Evolutionary conservation across 768 basidiomycete genomes (phyloP).

Genomic region (Podaxis sp.): DNA sequence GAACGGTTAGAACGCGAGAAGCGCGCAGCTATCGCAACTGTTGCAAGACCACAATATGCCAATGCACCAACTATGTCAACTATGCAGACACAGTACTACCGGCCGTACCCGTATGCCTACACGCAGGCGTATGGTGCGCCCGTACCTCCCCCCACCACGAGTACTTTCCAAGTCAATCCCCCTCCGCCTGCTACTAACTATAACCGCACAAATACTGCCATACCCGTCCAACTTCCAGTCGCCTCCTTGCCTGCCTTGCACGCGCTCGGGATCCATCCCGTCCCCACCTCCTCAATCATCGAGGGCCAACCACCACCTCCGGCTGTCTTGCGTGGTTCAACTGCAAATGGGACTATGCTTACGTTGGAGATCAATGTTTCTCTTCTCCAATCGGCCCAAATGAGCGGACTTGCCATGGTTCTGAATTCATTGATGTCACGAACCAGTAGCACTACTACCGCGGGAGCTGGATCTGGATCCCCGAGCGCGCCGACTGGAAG

Average conservation of each 20-base stretch:
- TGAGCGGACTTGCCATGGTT: conserved; percentile 71
- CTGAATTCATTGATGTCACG: conserved; percentile 70
- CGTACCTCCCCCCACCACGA: conserved; percentile 35
- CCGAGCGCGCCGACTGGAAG: conserved; percentile 1
- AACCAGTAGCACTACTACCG: conserved; percentile 23
- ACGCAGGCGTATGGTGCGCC: conserved; percentile 54
- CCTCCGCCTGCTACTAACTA: conserved; percentile 28
- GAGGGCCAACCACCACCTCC: conserved; percentile 64
- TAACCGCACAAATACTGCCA: conserved; percentile 37
- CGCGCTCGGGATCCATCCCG: conserved; percentile 71
- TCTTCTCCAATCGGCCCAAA: conserved; percentile 69
- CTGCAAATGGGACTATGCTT: conserved; percentile 68
- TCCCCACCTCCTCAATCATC: conserved; percentile 55
- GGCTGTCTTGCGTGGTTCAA: conserved; percentile 75
- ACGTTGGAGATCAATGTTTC: conserved; percentile 80
- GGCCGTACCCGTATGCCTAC: conserved; percentile 65
- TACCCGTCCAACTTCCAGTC: conserved; percentile 73
- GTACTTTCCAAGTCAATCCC: conserved; percentile 25
- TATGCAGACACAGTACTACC: conserved; percentile 57
- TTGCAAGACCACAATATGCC: conserved; percentile 43
- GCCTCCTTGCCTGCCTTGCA: conserved; percentile 64
- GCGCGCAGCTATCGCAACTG: conserved; percentile 45
- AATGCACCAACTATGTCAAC: conserved; percentile 29
- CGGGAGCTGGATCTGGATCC: conserved; percentile 18
- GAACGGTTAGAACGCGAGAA: conserved; percentile 73